Evolutionary conservation across 257 asterid species (phyloP).

Genomic region (Anisodus acutangulus): DNA sequence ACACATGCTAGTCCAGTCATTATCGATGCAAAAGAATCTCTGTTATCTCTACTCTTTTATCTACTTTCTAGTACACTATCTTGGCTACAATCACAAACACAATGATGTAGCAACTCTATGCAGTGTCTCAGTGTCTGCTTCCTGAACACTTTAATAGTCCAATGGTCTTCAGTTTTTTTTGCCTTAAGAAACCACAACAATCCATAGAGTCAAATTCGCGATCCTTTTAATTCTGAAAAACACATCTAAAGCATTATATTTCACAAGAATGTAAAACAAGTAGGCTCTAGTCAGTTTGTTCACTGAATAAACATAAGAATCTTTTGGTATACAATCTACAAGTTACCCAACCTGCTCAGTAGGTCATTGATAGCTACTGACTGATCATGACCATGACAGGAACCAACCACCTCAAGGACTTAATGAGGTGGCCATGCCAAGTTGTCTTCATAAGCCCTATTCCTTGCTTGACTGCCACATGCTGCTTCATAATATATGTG

Average conservation of each 20-base stretch:
- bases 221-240: background rate
- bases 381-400: background rate
- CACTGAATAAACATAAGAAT: background rate
- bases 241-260: background rate
- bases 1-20: too few species aligned
- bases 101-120: background rate
- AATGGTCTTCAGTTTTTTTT: background rate
- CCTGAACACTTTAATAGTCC: background rate
- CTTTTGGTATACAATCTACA: background rate
- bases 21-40: too few species aligned
- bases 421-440: background rate
- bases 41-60: too few species aligned
- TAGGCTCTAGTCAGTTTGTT: background rate
- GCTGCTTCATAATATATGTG: background rate
- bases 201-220: background rate
- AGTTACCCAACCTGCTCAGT: background rate
- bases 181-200: background rate
- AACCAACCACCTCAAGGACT: background rate
- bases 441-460: background rate
- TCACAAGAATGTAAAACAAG: background rate
- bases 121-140: background rate
- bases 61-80: too few species aligned
- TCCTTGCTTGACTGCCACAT: background rate
- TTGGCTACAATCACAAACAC: too few species aligned
- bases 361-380: background rate